Conservation (phyloP, 2,329 filamentous ascomycete species). For the Colletotrichum lupini region DNA sequence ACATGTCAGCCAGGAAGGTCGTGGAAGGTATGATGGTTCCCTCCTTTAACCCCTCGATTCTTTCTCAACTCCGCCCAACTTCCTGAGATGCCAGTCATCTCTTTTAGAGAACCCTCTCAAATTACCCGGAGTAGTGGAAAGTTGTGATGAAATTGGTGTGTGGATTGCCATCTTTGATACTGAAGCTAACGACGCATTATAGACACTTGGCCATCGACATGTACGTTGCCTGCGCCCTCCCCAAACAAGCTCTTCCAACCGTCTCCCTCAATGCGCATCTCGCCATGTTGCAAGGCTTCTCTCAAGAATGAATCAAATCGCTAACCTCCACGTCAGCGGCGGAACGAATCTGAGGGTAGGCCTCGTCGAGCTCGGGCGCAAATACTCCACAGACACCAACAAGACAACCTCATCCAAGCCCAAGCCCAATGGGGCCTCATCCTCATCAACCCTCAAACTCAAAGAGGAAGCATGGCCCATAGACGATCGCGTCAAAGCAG, state of each 20-base stretch:
- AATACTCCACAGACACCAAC: constrained; percentile 38
- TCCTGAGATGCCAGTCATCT: not conserved
- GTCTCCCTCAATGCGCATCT: not conserved
- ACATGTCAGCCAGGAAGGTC: constrained; percentile 53
- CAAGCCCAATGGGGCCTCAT: constrained; percentile 33
- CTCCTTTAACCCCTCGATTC: not conserved
- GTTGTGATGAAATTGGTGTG: not conserved
- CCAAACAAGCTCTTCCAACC: not conserved
- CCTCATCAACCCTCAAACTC: constrained; percentile 62
- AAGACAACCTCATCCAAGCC: not conserved
- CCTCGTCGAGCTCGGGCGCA: constrained; percentile 69
- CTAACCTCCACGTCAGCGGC: constrained; percentile 57
- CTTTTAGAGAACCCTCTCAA: not conserved
- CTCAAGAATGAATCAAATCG: not conserved
- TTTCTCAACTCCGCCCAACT: not conserved
- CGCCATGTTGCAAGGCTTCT: not conserved
- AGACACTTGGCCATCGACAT: constrained; percentile 74
- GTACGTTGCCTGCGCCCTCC: constrained; percentile 55
- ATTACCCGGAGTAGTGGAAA: not conserved
- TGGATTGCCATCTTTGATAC: not conserved
- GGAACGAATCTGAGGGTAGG: constrained; percentile 77
- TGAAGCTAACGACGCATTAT: constrained; percentile 30
- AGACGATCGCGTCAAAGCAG: constrained; percentile 76
- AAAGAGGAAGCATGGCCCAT: constrained; percentile 82
- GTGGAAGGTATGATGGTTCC: constrained; percentile 59